A percentile compares a stretch with the other conserved stretches of the same genome.
Conservation (phyloP, 306 rosid species). For the Vicia sativa region DNA sequence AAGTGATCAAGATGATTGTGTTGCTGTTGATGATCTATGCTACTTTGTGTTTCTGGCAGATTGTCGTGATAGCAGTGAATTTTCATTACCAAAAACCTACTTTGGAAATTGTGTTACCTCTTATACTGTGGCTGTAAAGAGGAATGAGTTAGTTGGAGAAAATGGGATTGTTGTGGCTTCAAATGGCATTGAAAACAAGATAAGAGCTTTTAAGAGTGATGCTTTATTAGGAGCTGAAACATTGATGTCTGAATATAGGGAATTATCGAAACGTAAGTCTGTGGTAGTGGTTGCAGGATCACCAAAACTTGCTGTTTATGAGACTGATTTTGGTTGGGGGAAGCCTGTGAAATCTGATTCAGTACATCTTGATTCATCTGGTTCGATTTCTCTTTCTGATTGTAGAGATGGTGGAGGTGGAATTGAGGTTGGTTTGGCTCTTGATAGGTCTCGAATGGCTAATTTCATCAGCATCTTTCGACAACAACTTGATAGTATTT, state of each 20-base stretch:
- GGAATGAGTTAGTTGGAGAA: slow-evolving; percentile 41
- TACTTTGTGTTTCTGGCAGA: slow-evolving; percentile 46
- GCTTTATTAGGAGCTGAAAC: slow-evolving; percentile 41
- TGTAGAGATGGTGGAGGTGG: slow-evolving; percentile 33
- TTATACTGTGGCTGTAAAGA: slow-evolving; percentile 21
- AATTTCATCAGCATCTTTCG: slow-evolving; percentile 35
- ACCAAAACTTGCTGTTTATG: slow-evolving; percentile 42
- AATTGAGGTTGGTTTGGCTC: slow-evolving; percentile 48
- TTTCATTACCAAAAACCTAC: slow-evolving; percentile 42
- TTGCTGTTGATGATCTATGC: slow-evolving; percentile 24
- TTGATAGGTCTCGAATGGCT: slow-evolving; percentile 28
- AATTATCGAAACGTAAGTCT: neutral
- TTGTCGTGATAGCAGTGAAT: slow-evolving; percentile 42
- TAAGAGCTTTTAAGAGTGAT: slow-evolving; percentile 39
- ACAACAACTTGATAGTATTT: slow-evolving; percentile 18
- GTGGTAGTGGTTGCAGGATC: slow-evolving; percentile 40
- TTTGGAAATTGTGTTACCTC: slow-evolving; percentile 50
- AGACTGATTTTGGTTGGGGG: slow-evolving; percentile 63
- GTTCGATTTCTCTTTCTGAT: slow-evolving; percentile 43
- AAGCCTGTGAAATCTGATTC: slow-evolving; percentile 49
- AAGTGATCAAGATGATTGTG: neutral
- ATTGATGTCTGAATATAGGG: slow-evolving; percentile 27
- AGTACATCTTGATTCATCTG: slow-evolving; percentile 39
- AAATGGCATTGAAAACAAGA: slow-evolving; percentile 35
- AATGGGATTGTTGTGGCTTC: slow-evolving; percentile 42